These are phyloP conservation scores for Eucalyptus rudis DNA, from an alignment of 345 rosid species.

Conservation along the genomic window DNA sequence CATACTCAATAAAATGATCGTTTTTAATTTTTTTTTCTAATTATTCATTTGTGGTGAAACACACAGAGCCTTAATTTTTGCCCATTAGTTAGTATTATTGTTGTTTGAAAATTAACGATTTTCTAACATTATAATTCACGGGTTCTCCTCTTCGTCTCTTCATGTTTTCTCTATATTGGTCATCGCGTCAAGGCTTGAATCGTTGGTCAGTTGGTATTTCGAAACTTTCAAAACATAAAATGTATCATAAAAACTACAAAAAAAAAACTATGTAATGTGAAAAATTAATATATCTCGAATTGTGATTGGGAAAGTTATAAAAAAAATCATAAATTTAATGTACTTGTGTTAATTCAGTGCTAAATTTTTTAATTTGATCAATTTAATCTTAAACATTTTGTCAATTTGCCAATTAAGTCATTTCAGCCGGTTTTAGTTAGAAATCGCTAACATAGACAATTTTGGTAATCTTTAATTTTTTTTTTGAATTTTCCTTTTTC, in stretches of 20 bases:
- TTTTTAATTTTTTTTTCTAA: too few species aligned
- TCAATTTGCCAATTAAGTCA: fast-evolving
- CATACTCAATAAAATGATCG: fast-evolving
- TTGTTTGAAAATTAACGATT: too few species aligned
- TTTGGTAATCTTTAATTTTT: too few species aligned
- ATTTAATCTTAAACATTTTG: background rate
- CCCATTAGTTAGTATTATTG: background rate
- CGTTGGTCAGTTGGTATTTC: background rate
- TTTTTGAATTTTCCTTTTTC: fast-evolving
- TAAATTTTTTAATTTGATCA: background rate
- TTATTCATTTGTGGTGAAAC: fast-evolving
- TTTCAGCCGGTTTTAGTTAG: fast-evolving
- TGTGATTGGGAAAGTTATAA: fast-evolving
- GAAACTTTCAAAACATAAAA: background rate
- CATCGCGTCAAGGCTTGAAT: background rate
- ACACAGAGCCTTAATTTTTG: fast-evolving
- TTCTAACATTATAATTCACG: background rate
- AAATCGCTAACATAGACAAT: too few species aligned
- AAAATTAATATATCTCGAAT: too few species aligned
- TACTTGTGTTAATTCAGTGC: fast-evolving
- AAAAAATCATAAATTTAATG: too few species aligned
- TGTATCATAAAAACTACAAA: too few species aligned
- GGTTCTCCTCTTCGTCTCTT: background rate
- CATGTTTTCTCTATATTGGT: background rate
- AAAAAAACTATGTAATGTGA: too few species aligned